Base-by-base conservation (phyloP, 768 basidiomycete genomes). In the Nidula microcarpa region DNA sequence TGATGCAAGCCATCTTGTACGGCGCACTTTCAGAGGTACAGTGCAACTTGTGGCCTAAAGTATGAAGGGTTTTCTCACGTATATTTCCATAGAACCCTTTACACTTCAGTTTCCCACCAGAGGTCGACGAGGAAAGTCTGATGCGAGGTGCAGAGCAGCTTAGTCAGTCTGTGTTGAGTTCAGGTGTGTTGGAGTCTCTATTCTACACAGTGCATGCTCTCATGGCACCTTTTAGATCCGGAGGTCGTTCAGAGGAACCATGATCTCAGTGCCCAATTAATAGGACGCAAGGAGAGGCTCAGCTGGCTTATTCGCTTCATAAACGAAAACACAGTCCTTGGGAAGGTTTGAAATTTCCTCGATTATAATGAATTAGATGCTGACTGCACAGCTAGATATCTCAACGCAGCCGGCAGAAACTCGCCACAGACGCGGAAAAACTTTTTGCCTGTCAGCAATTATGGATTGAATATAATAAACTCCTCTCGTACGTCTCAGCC, bases 281-380 rank as follows among this genome's bases (percentile, higher is more conserved):
- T 77, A 4, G 84, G 82, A 39, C 81, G 91, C 32, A 87, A 87
- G 62, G 84, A 87, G 51, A 75, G 91, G 36, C 71, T 95, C 32
- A 84, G 82, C 51, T 92, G 90, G 78, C 75, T 98, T n/a, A 90
- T 96, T 58, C 79, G 78, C 23, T 96, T 94, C 65, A 89, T 97
- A 61, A 90, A 93, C 44, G 86, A 91, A 50, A 96, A 96, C 65
- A 86, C 81, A 0, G 86, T 87, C 5, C 72, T 95, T 35, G 74
- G 73, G 37, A 92, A 90, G 77, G 93, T 89, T 33, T 57, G 70
- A 53, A 16, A 56, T 32, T n/a, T 16, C 6, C 11, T 8, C 30
- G 51, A 11, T 48, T 39, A 51, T 10, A 9, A 33, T 49, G 17
- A 23, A 13, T 23, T 32, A 35, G 37, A 39, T 39, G 16, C 17